Evolutionary conservation across 2,329 filamentous ascomycete species (phyloP).

Genomic region (Fusarium foetens): DNA sequence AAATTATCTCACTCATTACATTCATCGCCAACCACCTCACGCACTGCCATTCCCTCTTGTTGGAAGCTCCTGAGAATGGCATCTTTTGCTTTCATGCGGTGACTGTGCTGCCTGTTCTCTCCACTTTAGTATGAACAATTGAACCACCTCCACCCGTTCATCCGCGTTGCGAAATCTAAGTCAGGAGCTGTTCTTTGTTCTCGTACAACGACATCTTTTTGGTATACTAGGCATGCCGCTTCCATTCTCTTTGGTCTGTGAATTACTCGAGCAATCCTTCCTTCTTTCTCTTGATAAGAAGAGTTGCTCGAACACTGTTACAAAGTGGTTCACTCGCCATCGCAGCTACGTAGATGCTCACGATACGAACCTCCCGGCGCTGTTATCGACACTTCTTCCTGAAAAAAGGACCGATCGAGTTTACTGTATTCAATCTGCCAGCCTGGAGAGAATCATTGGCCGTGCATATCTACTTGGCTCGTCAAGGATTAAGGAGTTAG

Average conservation of each 20-base stretch:
- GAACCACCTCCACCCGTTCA: background rate
- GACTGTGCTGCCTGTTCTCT: constrained; percentile 23
- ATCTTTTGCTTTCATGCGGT: background rate
- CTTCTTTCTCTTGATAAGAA: constrained; percentile 50
- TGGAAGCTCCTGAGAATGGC: constrained; percentile 4
- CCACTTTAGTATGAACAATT: background rate
- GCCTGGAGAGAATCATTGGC: constrained; percentile 73
- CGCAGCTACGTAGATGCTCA: constrained; percentile 65
- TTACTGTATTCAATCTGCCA: constrained; percentile 72
- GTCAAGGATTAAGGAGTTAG: constrained; percentile 69
- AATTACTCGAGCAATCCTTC: constrained; percentile 76
- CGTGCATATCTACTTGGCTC: constrained; percentile 72
- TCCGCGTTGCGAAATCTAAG: background rate
- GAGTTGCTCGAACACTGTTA: constrained; percentile 54
- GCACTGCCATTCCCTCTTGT: background rate
- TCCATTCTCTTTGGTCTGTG: constrained; percentile 76
- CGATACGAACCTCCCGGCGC: constrained; percentile 67
- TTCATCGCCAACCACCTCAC: constrained; percentile 14
- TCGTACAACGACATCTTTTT: background rate
- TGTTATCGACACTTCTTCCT: constrained; percentile 81
- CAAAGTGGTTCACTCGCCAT: constrained; percentile 76
- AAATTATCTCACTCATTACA: constrained; percentile 26
- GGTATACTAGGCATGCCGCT: constrained; percentile 64
- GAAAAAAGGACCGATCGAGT: constrained; percentile 81
- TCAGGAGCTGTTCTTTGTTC: background rate